Evolutionary conservation across 129 eudicot genomes (phyloP).

Genomic region (Escallonia herrerae): DNA sequence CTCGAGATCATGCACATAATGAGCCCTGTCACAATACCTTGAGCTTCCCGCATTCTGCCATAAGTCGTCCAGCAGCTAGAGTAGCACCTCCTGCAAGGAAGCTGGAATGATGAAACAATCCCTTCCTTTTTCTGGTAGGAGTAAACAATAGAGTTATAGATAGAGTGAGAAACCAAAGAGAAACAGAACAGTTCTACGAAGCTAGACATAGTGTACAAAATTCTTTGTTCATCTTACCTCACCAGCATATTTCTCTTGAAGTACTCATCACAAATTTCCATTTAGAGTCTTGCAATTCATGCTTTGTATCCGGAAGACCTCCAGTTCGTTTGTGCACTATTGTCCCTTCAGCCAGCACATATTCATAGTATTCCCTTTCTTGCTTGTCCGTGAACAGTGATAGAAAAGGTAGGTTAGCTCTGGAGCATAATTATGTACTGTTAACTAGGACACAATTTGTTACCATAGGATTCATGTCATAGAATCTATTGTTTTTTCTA

Average conservation of each 20-base stretch:
- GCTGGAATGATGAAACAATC: conserved; percentile 82
- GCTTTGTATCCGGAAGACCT: conserved; percentile 38
- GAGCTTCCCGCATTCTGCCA: conserved; percentile 47
- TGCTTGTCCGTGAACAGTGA: conserved; percentile 25
- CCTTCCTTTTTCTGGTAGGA: conserved; percentile 52
- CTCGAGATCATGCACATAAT: not conserved
- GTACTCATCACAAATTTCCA: conserved; percentile 92
- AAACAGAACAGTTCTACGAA: not conserved
- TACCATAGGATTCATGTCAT: no score
- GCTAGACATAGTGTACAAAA: not conserved
- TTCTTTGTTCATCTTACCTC: conserved; percentile 26
- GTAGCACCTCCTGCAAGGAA: conserved; percentile 88
- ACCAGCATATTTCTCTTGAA: conserved; percentile 53
- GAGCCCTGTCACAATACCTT: conserved; percentile 28
- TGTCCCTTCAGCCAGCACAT: conserved; percentile 47
- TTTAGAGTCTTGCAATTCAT: conserved; percentile 37
- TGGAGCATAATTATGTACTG: no score
- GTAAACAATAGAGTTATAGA: not conserved
- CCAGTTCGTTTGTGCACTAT: conserved; percentile 49
- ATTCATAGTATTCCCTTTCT: conserved; percentile 71
- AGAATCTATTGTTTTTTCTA: no score
- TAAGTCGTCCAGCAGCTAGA: conserved; percentile 72
- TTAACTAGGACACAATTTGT: not conserved
- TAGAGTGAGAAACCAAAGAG: not conserved
- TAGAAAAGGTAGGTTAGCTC: no score